Conservation (phyloP, 768 basidiomycete species). For the Naganishia vishniacii region DNA sequence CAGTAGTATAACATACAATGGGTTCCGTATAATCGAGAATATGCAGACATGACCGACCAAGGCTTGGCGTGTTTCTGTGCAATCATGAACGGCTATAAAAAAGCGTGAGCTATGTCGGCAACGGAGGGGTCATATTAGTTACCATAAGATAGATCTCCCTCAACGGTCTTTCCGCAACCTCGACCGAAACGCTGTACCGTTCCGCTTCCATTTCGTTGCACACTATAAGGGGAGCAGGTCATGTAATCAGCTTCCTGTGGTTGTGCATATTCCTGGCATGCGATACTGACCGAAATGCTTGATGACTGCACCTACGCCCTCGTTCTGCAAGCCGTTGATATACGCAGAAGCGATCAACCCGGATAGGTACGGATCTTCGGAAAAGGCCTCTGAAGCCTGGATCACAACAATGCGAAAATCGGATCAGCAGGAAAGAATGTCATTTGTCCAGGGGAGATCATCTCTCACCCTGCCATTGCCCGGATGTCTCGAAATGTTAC, state of each 20-base stretch:
- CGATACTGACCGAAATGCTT: conserved; percentile 55
- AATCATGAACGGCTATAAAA: conserved; percentile 57
- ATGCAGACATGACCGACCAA: conserved; percentile 15
- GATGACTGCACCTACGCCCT: conserved; percentile 70
- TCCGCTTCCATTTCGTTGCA: conserved; percentile 68
- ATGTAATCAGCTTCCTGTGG: conserved; percentile 49
- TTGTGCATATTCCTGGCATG: conserved; percentile 55
- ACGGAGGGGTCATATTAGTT: neutral
- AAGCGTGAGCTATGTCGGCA: conserved; percentile 44
- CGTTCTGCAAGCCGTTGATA: conserved; percentile 66
- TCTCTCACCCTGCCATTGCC: conserved; percentile 7
- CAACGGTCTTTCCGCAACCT: conserved; percentile 54
- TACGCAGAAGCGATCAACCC: conserved; percentile 68
- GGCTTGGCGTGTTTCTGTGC: conserved; percentile 51
- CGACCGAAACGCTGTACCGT: neutral
- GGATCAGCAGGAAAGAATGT: conserved; percentile 54
- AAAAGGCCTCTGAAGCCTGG: conserved; percentile 47
- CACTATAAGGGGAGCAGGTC: neutral
- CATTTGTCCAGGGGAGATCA: conserved; percentile 40
- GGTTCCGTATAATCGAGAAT: conserved; percentile 23
- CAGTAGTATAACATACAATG: neutral
- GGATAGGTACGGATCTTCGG: conserved; percentile 63
- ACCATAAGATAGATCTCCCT: conserved; percentile 64
- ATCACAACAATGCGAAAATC: conserved; percentile 52
- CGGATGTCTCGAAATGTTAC: conserved; percentile 5